Evolutionary conservation across 2,329 filamentous ascomycete species (phyloP), one percentile per base, ranked within the genome.

Genomic region (Colletotrichum sidae): DNA sequence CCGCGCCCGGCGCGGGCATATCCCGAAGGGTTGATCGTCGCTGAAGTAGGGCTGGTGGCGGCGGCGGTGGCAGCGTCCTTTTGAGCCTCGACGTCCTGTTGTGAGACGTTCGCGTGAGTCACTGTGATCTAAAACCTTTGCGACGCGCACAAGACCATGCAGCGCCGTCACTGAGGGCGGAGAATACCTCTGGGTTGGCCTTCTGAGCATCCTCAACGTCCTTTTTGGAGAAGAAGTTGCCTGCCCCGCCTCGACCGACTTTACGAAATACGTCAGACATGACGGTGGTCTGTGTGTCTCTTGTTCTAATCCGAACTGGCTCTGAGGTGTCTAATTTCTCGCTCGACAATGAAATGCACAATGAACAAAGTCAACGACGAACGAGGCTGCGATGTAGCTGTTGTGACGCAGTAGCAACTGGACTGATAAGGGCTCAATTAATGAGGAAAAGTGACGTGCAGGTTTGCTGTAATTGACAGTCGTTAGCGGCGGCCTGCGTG

Each of bases 221-320:
- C 69, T 83, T 80, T 68, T 84, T 81, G 71, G 80, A 80, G 71
- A 83, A 83, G 74, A 84, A 89, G 76, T 91, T 91, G 56, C 88
- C 88, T 6, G 88, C 88, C 54, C 88, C 88, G 58, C 88, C 88
- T 53, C 88, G 85, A 60, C 88, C 88, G 46, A 84, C 80, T 64
- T 81, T 81, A 69, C 80, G 80, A 69, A 84, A 84, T 55, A 79
- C 79, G 70, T 84, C 84, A 63, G 72, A 72, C 63, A 66, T 66
- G 63, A 34, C 47, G 45, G 42, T 41, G 35, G 51, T 54, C 38
- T 35, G 46, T 42, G 45, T 52, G 46, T 56, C 45, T 35, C 46
- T 53, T 15, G 12, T 13, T 60, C 8, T 35, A 44, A 25, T 33
- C 7, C 38, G 44, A n/a, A 7, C 6, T 17, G 55, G 13, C 9